These are phyloP conservation scores for Cladosporium sp. DNA, from an alignment of 2,329 filamentous ascomycete genomes.

Conservation along the genomic window DNA sequence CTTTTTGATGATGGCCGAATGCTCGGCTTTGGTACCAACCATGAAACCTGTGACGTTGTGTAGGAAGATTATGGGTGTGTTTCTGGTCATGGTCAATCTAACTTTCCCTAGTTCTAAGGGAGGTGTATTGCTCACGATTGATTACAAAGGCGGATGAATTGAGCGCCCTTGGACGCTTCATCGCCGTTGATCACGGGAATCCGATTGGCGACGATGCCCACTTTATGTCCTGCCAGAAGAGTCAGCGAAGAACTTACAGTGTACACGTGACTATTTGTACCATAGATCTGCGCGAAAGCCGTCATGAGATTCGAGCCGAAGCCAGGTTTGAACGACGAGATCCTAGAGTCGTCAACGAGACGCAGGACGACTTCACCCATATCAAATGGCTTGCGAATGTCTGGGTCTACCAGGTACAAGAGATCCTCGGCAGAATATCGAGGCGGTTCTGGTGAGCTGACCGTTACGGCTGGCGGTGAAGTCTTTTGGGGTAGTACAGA, in stretches of 20 bases:
- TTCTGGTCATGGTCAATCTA: slow-evolving; percentile 23
- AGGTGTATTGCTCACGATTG: slow-evolving; percentile 37
- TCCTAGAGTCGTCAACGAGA: background rate
- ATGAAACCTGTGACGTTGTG: slow-evolving; percentile 54
- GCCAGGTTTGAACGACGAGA: background rate
- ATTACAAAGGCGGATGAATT: slow-evolving; percentile 49
- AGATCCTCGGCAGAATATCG: slow-evolving; percentile 10
- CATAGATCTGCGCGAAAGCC: background rate
- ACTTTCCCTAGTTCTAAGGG: background rate
- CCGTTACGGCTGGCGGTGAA: background rate
- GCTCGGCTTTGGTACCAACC: slow-evolving; percentile 49
- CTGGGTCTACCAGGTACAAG: slow-evolving; percentile 2
- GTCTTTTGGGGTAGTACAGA: background rate
- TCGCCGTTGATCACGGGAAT: slow-evolving; percentile 19
- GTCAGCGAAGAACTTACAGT: background rate
- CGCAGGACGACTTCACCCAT: slow-evolving; percentile 6
- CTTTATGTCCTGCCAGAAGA: background rate
- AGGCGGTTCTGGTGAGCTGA: background rate
- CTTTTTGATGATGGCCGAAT: slow-evolving; percentile 46
- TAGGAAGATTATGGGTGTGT: slow-evolving; percentile 46
- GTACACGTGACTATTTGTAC: background rate
- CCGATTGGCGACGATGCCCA: slow-evolving; percentile 16
- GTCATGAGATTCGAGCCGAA: background rate
- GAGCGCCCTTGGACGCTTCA: slow-evolving; percentile 45
- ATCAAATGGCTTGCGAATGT: slow-evolving; percentile 12